A percentile compares a stretch with the other conserved stretches of the same genome.
Conservation (phyloP, 768 basidiomycete species). For the Pleurotus pulmonarius region DNA sequence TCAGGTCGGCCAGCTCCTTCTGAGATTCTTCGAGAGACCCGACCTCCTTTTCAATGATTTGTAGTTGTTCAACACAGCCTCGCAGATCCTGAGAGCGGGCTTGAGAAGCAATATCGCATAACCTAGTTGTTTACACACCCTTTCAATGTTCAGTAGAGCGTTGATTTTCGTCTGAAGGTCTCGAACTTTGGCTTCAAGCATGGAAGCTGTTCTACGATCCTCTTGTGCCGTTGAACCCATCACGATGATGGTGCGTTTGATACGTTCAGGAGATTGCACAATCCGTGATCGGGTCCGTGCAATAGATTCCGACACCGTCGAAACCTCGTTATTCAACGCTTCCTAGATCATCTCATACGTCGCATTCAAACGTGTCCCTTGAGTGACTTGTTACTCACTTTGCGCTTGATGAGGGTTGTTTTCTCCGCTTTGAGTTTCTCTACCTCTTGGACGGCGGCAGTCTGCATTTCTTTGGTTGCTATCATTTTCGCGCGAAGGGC, state of each 20-base stretch:
- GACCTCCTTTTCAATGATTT: slow-evolving; percentile 67
- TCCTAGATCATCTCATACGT: slow-evolving; percentile 35
- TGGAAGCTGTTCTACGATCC: slow-evolving; percentile 63
- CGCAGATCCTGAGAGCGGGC: slow-evolving; percentile 55
- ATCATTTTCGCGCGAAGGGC: slow-evolving; percentile 63
- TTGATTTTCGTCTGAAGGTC: slow-evolving; percentile 76
- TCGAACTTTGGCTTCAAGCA: slow-evolving; percentile 70
- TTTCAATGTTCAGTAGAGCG: slow-evolving; percentile 69
- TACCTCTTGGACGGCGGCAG: slow-evolving; percentile 55
- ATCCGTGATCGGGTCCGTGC: slow-evolving; percentile 67
- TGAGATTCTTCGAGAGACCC: slow-evolving; percentile 57
- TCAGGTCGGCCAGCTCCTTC: slow-evolving; percentile 65
- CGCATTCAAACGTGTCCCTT: too few species aligned
- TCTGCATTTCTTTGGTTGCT: slow-evolving; percentile 64
- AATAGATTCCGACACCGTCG: slow-evolving; percentile 56
- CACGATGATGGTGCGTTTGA: slow-evolving; percentile 75
- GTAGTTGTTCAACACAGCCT: slow-evolving; percentile 70
- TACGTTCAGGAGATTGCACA: slow-evolving; percentile 89
- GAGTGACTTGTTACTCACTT: slow-evolving; percentile 32
- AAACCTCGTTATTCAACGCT: slow-evolving; percentile 56
- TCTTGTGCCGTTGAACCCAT: slow-evolving; percentile 67
- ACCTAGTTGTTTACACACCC: slow-evolving; percentile 35
- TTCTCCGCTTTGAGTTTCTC: slow-evolving; percentile 74
- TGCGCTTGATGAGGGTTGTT: slow-evolving; percentile 56
- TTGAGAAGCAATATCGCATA: slow-evolving; percentile 6